Evolutionary conservation across 306 rosid genomes (phyloP).

Genomic region (Cucurbita ficifolia): DNA sequence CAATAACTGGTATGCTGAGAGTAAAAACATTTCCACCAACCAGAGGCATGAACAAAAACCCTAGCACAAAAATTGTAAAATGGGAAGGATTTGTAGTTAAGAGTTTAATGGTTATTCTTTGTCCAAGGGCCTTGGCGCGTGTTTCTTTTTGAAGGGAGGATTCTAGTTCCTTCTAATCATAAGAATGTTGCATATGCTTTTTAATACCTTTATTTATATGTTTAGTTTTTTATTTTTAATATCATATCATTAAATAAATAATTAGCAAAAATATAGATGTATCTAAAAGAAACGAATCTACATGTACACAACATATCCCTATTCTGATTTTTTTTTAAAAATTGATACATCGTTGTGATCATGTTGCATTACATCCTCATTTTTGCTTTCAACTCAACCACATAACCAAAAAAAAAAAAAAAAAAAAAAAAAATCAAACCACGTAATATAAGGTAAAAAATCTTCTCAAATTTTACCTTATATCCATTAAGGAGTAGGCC

Average conservation of each 20-base stretch:
- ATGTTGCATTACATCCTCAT: background rate
- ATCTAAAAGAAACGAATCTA: background rate
- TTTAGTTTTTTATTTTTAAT: background rate
- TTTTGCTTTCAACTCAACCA: background rate
- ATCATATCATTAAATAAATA: background rate
- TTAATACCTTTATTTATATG: background rate
- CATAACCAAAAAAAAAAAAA: background rate
- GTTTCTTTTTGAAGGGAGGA: background rate
- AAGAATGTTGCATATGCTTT: background rate
- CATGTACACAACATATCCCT: background rate
- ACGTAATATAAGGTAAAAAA: background rate
- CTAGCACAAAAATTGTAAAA: background rate
- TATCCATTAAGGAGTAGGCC: conserved; percentile 97
- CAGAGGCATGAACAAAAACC: background rate
- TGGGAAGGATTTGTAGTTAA: background rate
- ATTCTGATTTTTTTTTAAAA: background rate
- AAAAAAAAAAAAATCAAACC: background rate
- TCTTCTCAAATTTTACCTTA: conserved; percentile 41
- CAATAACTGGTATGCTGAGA: background rate
- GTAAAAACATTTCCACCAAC: background rate
- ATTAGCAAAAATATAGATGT: background rate
- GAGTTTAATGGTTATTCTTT: background rate
- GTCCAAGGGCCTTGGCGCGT: background rate
- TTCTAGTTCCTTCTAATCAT: background rate
- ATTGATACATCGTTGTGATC: background rate